These are phyloP conservation scores for Pichia californica DNA, from an alignment of 805 yeast species.

Conservation along the genomic window DNA sequence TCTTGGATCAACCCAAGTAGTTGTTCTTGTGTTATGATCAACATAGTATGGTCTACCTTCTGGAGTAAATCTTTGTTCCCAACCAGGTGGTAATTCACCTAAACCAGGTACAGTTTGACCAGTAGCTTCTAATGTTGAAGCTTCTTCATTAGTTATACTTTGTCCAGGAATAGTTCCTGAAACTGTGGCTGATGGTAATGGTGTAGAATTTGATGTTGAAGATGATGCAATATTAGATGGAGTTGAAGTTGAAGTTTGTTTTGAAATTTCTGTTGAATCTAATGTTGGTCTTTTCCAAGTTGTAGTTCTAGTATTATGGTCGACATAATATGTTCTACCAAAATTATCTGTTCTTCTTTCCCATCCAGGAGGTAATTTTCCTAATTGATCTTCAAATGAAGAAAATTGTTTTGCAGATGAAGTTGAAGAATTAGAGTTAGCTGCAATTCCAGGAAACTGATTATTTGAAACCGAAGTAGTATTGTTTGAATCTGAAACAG, in stretches of 20 bases:
- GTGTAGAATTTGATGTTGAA: no score
- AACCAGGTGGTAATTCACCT: conserved; percentile 96
- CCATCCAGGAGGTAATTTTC: conserved; percentile 98
- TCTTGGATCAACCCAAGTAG: conserved; percentile 99
- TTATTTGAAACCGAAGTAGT: conserved; percentile 9
- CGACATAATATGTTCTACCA: conserved; percentile 96
- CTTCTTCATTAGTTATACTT: conserved; percentile 18
- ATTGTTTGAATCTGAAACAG: conserved; percentile 7
- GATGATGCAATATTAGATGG: conserved; percentile 18
- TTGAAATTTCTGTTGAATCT: conserved; percentile 58
- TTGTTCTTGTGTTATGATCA: conserved; percentile 98
- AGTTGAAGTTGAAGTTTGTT: neutral
- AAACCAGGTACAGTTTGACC: conserved; percentile 93
- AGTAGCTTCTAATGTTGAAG: conserved; percentile 53
- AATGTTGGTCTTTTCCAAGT: conserved; percentile 97
- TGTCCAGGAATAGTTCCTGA: conserved; percentile 31
- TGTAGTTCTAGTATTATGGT: conserved; percentile 94
- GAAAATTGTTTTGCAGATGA: conserved; percentile 61
- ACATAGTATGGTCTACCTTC: conserved; percentile 98
- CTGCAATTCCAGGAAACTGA: conserved; percentile 25
- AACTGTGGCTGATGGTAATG: conserved; percentile 38
- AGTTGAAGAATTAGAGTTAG: neutral
- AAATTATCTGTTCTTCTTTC: conserved; percentile 96
- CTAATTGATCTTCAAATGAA: conserved; percentile 95
- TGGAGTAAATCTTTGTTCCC: conserved; percentile 98